A percentile compares a stretch with the other conserved stretches of the same genome.
Conservation (phyloP, 2,329 filamentous ascomycete genomes). For the Cercospora zeae-maydis region DNA sequence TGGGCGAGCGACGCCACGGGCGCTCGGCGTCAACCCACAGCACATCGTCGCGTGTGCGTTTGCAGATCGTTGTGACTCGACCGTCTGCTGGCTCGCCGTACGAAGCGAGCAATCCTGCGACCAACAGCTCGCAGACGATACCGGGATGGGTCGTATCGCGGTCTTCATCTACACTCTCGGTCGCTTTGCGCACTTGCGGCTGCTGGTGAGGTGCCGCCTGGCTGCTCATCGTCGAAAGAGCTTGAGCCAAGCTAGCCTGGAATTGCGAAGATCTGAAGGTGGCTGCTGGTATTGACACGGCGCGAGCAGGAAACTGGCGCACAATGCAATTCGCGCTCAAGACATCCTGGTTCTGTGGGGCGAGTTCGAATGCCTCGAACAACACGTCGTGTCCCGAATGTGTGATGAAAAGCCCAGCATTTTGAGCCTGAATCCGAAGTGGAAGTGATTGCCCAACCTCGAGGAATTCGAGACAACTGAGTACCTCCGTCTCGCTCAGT, state of each 20-base stretch:
- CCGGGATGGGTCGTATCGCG: constrained; percentile 58
- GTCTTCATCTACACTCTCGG: constrained; percentile 48
- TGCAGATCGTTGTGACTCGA: constrained; percentile 41
- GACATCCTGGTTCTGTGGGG: constrained; percentile 51
- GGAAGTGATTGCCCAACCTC: neutral
- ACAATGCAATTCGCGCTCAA: constrained; percentile 51
- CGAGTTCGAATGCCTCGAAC: constrained; percentile 61
- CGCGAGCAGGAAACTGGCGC: constrained; percentile 60
- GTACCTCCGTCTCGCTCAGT: neutral
- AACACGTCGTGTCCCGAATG: constrained; percentile 35
- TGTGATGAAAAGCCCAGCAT: constrained; percentile 26
- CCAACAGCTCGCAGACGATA: constrained; percentile 57
- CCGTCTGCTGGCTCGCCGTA: neutral
- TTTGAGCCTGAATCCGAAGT: constrained; percentile 21
- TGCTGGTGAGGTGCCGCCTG: constrained; percentile 21
- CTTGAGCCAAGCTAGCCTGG: constrained; percentile 14
- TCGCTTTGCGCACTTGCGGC: constrained; percentile 47
- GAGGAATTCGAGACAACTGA: neutral
- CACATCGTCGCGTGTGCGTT: constrained; percentile 62
- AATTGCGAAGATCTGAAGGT: constrained; percentile 32
- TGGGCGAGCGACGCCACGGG: constrained; percentile 61
- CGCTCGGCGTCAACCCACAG: constrained; percentile 43
- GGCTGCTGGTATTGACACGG: constrained; percentile 38
- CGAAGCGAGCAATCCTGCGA: constrained; percentile 26
- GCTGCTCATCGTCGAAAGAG: constrained; percentile 21